These are phyloP conservation scores for Citrullus colocynthis DNA, from an alignment of 306 rosid genomes.

Conservation along the genomic window DNA sequence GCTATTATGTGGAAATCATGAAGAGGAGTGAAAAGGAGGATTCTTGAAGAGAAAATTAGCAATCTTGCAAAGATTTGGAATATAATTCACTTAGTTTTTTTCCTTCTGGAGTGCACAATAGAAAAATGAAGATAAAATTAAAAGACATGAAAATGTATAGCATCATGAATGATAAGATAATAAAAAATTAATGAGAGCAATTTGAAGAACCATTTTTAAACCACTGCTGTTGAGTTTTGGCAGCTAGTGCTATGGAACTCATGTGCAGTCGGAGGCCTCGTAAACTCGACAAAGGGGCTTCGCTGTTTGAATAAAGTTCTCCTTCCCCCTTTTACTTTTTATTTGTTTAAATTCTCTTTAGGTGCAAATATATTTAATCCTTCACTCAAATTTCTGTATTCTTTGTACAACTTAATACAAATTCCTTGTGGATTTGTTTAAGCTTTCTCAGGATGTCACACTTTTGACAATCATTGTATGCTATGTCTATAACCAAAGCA, in stretches of 20 bases:
- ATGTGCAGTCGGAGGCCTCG: no score
- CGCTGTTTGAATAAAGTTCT: background rate
- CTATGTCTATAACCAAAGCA: slow-evolving; percentile 18
- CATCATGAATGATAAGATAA: background rate
- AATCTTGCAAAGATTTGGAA: background rate
- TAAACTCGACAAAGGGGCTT: no score
- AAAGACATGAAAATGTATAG: background rate
- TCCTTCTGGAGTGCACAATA: background rate
- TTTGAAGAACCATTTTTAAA: background rate
- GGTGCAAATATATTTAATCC: background rate
- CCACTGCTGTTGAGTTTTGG: background rate
- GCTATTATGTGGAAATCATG: background rate
- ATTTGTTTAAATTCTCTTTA: background rate
- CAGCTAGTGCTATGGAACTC: no score
- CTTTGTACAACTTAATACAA: background rate
- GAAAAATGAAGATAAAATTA: background rate
- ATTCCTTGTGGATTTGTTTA: background rate
- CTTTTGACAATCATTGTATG: background rate
- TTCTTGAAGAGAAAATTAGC: background rate
- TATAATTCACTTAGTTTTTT: background rate
- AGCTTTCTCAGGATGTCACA: background rate
- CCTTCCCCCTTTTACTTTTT: background rate
- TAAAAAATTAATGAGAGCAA: background rate
- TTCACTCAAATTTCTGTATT: background rate
- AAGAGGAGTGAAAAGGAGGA: background rate